phyloP scores from a whole-genome alignment of 192 early-diverging fungal species.

The Umbelopsis vinacea region DNA sequence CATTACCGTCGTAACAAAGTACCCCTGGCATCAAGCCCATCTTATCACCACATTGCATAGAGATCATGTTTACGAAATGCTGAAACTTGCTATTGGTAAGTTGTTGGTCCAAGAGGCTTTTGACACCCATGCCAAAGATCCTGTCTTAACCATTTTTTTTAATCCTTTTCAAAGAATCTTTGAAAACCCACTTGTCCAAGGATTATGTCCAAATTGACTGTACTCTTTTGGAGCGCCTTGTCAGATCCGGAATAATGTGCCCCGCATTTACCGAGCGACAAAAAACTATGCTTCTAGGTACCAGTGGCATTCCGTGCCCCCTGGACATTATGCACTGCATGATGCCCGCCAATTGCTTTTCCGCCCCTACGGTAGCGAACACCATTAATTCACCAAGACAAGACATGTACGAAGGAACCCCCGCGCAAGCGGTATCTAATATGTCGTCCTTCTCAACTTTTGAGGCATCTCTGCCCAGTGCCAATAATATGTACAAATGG shows the following conservation, averaged over 20 bases:
- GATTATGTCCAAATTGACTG: slow-evolving; percentile 63
- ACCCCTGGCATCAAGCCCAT: slow-evolving; percentile 74
- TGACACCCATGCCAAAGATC: background rate
- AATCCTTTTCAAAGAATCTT: slow-evolving; percentile 47
- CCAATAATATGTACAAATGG: background rate
- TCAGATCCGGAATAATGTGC: slow-evolving; percentile 67
- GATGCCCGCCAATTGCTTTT: slow-evolving; percentile 8
- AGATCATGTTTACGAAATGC: slow-evolving; percentile 49
- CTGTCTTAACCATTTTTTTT: slow-evolving; percentile 22
- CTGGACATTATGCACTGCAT: slow-evolving; percentile 4
- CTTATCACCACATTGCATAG: slow-evolving; percentile 66
- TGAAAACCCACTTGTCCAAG: slow-evolving; percentile 60
- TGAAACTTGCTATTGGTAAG: slow-evolving; percentile 55
- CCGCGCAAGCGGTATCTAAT: background rate
- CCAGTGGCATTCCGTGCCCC: slow-evolving; percentile 9
- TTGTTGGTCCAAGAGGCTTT: background rate
- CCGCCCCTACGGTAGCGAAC: background rate
- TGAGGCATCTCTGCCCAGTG: background rate
- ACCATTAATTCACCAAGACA: background rate
- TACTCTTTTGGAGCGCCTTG: slow-evolving; percentile 55
- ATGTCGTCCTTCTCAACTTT: background rate
- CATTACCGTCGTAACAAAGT: slow-evolving; percentile 69
- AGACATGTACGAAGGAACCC: background rate
- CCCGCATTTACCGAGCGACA: slow-evolving; percentile 79
- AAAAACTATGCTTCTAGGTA: slow-evolving; percentile 61